Evolutionary conservation across 1,139 yeast species (phyloP), one percentile per base, ranked within the genome.

Genomic region (Sugiyamaella xylanicola): DNA sequence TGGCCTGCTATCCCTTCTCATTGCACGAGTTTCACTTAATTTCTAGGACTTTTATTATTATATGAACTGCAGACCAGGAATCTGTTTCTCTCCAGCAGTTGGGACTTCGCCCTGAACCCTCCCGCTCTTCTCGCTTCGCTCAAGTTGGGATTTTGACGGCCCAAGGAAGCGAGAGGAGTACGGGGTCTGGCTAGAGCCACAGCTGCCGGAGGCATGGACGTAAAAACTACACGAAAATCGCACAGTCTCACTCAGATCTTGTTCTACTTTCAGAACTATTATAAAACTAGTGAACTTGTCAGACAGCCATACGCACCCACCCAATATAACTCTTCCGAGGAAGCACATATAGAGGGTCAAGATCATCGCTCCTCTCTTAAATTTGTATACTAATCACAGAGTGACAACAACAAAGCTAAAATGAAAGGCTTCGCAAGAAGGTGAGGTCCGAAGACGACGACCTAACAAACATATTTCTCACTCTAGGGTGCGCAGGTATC

Each of bases 281-380:
- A n/a, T n/a, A n/a, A n/a, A n/a, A 16, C 45, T 11, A 50, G 54
- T 46, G 56, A 59, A 88, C 97, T 89, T 90, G 97, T 91, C 97
- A 90, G 97, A 91, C 96, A 86, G 95, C 97, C 97, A 83, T 91
- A 85, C 83, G 83, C 81, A 82, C 96, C 97, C 97, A 89, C 97
- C 97, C 93, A 77, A 66, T 66, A 77, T 74, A 81, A 82, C 86
- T 86, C 93, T 83, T 81, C 92, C 95, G 88, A 85, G 83, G 81
- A 84, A 85, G 95, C 86, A 78, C 87, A 83, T 80, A 76, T 72
- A 78, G 75, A 77, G 95, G 97, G 96, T 86, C 84, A 91, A 92
- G 97, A 92, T 92, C 97, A 92, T 92, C 96, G 98, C 97, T 90
- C 96, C 77, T 77, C 76, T 62, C 54, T 27, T 48, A 59, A 56